These are phyloP conservation scores for Fraxinus albicans DNA, from an alignment of 305 asterid genomes.

Conservation along the genomic window DNA sequence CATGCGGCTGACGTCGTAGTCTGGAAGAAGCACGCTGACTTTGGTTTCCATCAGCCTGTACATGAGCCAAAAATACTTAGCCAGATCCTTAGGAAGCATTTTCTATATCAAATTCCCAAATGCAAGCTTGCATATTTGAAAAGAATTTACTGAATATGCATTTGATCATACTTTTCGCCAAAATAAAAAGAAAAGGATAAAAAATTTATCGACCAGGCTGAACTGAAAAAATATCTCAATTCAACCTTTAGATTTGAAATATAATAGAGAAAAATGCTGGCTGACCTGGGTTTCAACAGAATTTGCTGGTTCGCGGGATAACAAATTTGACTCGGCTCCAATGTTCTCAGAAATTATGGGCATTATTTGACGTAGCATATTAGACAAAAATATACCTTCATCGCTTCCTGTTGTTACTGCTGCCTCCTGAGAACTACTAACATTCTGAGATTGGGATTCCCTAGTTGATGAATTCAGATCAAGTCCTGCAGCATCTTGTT, in stretches of 20 bases:
- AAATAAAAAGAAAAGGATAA: not conserved
- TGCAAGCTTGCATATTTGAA: not conserved
- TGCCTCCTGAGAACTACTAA: not conserved
- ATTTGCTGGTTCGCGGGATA: constrained; percentile 32
- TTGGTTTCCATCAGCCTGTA: constrained; percentile 36
- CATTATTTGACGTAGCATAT: constrained; percentile 49
- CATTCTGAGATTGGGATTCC: constrained; percentile 36
- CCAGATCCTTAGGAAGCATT: not conserved
- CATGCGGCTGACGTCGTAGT: constrained; percentile 20
- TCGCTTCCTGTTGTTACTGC: constrained; percentile 30
- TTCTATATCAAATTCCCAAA: not conserved
- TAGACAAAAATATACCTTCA: constrained; percentile 48
- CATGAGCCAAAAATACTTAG: constrained; percentile 1
- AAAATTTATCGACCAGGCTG: not conserved
- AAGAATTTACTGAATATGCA: not conserved
- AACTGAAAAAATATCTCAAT: constrained; percentile 9
- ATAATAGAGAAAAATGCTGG: constrained; percentile 5
- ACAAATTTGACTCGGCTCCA: constrained; percentile 24
- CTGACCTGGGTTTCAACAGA: constrained; percentile 39
- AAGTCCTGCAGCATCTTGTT: constrained; percentile 40
- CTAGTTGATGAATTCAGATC: constrained; percentile 37
- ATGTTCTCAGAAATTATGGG: constrained; percentile 44
- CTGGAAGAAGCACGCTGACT: constrained; percentile 27
- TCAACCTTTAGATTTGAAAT: not conserved
- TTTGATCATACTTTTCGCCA: not conserved